These are phyloP conservation scores for Tarenaya hassleriana DNA, from an alignment of 345 rosid genomes.

Conservation along the genomic window DNA sequence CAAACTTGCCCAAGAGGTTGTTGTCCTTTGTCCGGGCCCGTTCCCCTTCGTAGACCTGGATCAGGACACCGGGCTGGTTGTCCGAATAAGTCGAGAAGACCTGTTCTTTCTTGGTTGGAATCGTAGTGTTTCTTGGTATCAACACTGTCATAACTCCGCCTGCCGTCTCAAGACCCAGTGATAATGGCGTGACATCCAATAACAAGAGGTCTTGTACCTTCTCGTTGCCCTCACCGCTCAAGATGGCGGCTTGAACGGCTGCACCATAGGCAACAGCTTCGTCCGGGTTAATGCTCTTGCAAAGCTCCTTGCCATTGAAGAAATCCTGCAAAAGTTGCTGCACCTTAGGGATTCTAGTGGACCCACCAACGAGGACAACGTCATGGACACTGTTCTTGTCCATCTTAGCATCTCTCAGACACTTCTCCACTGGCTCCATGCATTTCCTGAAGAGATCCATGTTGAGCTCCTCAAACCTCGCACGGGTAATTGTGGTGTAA, in stretches of 20 bases:
- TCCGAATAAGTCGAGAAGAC: conserved; percentile 47
- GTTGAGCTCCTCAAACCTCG: conserved; percentile 50
- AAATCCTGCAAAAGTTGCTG: conserved; percentile 49
- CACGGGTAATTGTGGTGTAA: conserved; percentile 48
- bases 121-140: conserved; percentile 52
- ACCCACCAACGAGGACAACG: conserved; percentile 48
- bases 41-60: conserved; percentile 58
- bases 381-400: conserved; percentile 51
- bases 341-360: conserved; percentile 53
- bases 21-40: conserved; percentile 51
- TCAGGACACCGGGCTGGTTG: conserved; percentile 53
- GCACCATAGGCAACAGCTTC: conserved; percentile 69
- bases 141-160: conserved; percentile 60
- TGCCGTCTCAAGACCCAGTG: conserved; percentile 45
- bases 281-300: conserved; percentile 59
- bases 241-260: conserved; percentile 55
- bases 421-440: conserved; percentile 53
- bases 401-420: conserved; percentile 53
- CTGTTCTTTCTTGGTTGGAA: conserved; percentile 54
- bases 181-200: conserved; percentile 50
- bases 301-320: conserved; percentile 54
- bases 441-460: conserved; percentile 53
- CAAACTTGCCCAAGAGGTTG: conserved; percentile 52
- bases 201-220: conserved; percentile 51
- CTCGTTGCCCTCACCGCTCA: conserved; percentile 56